Evolutionary conservation across 2,329 filamentous ascomycete species (phyloP), one percentile per base, ranked within the genome.

Genomic region (Hypomyces perniciosus): DNA sequence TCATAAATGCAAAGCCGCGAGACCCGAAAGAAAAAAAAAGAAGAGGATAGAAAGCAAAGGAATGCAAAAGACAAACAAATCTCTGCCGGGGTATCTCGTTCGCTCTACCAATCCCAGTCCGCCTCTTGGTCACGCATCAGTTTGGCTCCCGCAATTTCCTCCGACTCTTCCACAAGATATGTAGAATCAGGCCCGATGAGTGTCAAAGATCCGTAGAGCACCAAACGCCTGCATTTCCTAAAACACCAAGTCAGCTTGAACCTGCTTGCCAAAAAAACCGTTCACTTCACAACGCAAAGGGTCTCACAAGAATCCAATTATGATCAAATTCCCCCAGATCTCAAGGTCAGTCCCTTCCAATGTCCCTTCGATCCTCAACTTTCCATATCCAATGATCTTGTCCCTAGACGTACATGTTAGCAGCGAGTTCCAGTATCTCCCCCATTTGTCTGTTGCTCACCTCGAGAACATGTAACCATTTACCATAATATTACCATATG

Each of bases 371-470:
- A 77, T 58, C 46, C 64, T 73, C 35, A 77, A 64, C 58, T 74
- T 74, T 20, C 74, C 74, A 54, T 69, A 75, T 28, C 73, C 69
- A 45, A 73, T 74, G 56, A 76, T 69, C 53, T 72, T 73, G 53
- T 71, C 70, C 41, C 70, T 74, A 30, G 12, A 33, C 10, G 33
- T 30, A 27, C 34, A 30, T 9, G 31, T 53, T 26, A 53, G 47
- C 51, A 26, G 31, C 30, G 20, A 8, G 12, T 28, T 38, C 20
- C 20, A 5, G 6, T 8, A 31, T 37, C 13, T 48, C 7, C 30
- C 26, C 46, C 33, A 45, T 50, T 37, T 47, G 35, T 43, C n/a
- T 42, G 5, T 35, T 26, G 58, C 65, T 56, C 58, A 72, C 71
- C 61, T 67, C 51, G 68, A 68, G 31, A 63, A 57, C 29, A 71